A percentile compares a stretch with the other conserved stretches of the same genome.
phyloP scores from a whole-genome alignment of 2,329 filamentous ascomycete species.

The Hymenoscyphus scutula region DNA sequence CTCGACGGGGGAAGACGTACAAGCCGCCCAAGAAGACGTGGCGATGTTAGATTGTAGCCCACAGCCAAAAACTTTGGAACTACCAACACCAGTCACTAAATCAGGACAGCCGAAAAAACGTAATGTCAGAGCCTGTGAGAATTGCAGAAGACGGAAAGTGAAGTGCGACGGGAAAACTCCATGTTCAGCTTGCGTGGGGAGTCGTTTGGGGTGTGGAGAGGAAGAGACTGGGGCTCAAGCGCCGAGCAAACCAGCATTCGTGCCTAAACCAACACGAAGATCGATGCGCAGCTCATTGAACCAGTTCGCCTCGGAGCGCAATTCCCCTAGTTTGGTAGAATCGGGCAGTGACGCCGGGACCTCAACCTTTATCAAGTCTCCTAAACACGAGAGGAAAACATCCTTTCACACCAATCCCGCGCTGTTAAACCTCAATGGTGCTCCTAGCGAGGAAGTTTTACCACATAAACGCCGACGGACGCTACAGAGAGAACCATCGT shows the following conservation, averaged over 20 bases:
- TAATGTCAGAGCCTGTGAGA: too few relatives aligned
- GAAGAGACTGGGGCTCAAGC: too few relatives aligned
- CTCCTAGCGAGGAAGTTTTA: neutral
- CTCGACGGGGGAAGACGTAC: neutral
- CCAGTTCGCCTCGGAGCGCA: neutral
- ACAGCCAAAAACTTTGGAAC: neutral
- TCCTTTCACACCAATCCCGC: neutral
- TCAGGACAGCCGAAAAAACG: too few relatives aligned
- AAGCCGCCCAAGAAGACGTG: neutral
- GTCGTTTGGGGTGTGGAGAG: too few relatives aligned
- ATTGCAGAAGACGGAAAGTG: too few relatives aligned
- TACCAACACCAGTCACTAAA: neutral
- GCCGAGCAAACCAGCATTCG: neutral
- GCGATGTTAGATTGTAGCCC: neutral
- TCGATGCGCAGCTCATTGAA: neutral
- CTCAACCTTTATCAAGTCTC: neutral
- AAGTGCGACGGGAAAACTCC: too few relatives aligned
- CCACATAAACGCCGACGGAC: slow-evolving; percentile 7
- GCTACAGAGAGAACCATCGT: slow-evolving; percentile 18
- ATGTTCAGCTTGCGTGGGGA: too few relatives aligned
- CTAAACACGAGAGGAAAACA: neutral
- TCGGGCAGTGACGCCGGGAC: neutral
- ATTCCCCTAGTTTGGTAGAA: neutral
- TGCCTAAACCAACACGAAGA: neutral
- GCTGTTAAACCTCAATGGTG: neutral